Conservation (phyloP, 371 early-diverging fungal genomes). For the Umbelopsis sp. region DNA sequence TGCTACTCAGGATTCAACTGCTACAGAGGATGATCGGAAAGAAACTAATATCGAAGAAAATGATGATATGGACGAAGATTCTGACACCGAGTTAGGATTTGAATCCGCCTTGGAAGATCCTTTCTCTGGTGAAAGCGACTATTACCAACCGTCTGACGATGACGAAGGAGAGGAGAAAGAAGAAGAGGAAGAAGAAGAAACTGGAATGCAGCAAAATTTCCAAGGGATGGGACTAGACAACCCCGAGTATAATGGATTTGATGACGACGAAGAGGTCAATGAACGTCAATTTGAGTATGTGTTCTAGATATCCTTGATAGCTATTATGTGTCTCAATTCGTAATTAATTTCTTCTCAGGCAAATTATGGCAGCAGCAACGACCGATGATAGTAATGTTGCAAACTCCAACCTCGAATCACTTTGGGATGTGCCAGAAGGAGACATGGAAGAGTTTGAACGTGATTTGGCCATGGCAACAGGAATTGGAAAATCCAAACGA, state of each 20-base stretch:
- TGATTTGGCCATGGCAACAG: conserved; percentile 36
- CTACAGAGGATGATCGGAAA: too few species aligned
- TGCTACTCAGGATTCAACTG: too few species aligned
- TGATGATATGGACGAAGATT: not conserved
- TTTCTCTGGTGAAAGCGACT: conserved; percentile 14
- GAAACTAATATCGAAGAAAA: not conserved
- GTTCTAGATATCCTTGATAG: not conserved
- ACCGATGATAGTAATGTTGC: conserved; percentile 15
- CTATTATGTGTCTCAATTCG: not conserved
- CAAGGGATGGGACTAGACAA: conserved; percentile 20
- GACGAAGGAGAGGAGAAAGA: conserved; percentile 31
- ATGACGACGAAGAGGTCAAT: conserved; percentile 26
- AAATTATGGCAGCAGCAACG: conserved; percentile 23
- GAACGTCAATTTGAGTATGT: conserved; percentile 15
- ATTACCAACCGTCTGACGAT: conserved; percentile 21
- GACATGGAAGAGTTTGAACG: conserved; percentile 48
- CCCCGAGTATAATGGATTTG: conserved; percentile 19
- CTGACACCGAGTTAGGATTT: not conserved
- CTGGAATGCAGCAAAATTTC: conserved; percentile 13
- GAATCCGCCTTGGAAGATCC: not conserved
- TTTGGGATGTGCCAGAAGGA: conserved; percentile 34
- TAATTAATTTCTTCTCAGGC: conserved; percentile 15
- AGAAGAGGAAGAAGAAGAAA: conserved; percentile 29
- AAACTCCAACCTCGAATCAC: conserved; percentile 31
- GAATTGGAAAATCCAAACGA: conserved; percentile 35